phyloP scores from a whole-genome alignment of 495 filamentous ascomycete genomes.

The Podospora bellae-mahoneyi region DNA sequence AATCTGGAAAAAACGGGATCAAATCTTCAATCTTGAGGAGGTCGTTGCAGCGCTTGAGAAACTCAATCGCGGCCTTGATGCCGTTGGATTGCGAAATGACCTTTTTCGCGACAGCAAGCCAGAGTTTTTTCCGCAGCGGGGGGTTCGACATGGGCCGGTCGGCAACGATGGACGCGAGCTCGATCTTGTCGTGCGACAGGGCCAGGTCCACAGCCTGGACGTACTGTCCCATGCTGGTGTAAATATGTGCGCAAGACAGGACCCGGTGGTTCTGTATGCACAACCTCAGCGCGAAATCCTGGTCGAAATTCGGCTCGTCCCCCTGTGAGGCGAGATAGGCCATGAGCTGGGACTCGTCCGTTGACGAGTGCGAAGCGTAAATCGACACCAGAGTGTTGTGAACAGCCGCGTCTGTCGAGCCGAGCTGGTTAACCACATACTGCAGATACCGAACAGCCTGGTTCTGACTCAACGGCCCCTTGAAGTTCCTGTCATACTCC shows the following conservation, averaged over 20 bases:
- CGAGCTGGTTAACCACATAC: constrained; percentile 85
- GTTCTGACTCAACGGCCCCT: constrained; percentile 64
- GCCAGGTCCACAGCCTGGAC: constrained; percentile 88
- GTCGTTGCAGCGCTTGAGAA: constrained; percentile 78
- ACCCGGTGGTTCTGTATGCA: constrained; percentile 92
- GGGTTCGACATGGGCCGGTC: constrained; percentile 76
- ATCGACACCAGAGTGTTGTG: constrained; percentile 97
- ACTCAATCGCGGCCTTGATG: constrained; percentile 93
- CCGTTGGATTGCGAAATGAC: constrained; percentile 83
- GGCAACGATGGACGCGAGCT: constrained; percentile 85
- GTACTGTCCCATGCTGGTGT: constrained; percentile 91
- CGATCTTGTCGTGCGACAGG: constrained; percentile 80
- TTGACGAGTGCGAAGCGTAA: constrained; percentile 79
- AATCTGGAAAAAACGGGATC: constrained; percentile 97
- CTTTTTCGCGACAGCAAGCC: constrained; percentile 89
- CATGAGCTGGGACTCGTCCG: constrained; percentile 79
- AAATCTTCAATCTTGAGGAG: constrained; percentile 92
- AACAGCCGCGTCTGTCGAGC: constrained; percentile 80
- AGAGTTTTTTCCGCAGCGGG: constrained; percentile 85
- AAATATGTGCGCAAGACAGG: constrained; percentile 91
- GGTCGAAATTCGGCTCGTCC: constrained; percentile 73
- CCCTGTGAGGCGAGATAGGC: constrained; percentile 78
- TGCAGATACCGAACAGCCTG: constrained; percentile 93
- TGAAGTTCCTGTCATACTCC: constrained; percentile 80
- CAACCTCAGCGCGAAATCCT: constrained; percentile 93